Conservation (phyloP, 371 early-diverging fungal genomes). For the Syncephalastrum contaminatum region DNA sequence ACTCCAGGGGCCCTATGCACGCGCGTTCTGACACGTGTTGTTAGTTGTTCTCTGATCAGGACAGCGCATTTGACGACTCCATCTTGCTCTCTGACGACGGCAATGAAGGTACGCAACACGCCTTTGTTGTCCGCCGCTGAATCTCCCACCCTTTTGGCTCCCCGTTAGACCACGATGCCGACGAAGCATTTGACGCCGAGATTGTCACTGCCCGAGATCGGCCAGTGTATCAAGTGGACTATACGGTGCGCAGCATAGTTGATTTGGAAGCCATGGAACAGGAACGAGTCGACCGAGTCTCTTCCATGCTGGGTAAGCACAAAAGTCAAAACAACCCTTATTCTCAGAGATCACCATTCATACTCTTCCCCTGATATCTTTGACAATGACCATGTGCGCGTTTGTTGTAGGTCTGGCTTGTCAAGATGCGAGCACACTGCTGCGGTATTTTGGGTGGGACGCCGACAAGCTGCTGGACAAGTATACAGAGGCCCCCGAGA, state of each 20-base stretch:
- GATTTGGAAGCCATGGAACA: conserved; percentile 18
- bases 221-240: conserved; percentile 21
- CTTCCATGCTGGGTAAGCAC: conserved; percentile 20
- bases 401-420: conserved; percentile 47
- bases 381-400: too few species aligned
- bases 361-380: too few species aligned
- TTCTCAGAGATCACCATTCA: too few species aligned
- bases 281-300: conserved; percentile 18
- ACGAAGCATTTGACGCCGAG: too few species aligned
- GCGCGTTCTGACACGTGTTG: too few species aligned
- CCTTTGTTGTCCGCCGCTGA: background rate
- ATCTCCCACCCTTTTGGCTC: conserved; percentile 1
- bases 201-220: too few species aligned
- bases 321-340: too few species aligned
- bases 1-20: too few species aligned
- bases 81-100: too few species aligned
- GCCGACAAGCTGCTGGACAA: conserved; percentile 83
- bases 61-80: too few species aligned
- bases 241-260: conserved; percentile 10
- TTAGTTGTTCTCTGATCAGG: too few species aligned
- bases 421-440: conserved; percentile 60
- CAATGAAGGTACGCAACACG: too few species aligned
- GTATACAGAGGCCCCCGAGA: conserved; percentile 73
- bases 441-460: conserved; percentile 83
- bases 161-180: background rate